A percentile compares a stretch with the other conserved stretches of the same genome.
Evolutionary conservation across 345 rosid species (phyloP).

Genomic region (Eucalyptus cladocalyx): DNA sequence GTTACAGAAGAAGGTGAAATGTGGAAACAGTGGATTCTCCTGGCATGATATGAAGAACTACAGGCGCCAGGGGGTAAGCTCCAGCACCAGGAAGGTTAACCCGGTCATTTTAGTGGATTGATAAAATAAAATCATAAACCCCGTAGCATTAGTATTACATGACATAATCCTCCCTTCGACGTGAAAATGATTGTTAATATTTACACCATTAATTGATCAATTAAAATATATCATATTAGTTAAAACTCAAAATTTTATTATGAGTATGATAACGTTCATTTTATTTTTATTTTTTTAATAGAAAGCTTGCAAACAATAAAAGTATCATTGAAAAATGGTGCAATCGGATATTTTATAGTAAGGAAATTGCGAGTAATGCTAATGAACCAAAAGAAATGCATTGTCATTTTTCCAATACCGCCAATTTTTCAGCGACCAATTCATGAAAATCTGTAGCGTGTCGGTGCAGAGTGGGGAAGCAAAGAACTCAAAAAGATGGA

Average conservation of each 20-base stretch:
- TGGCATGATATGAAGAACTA: too few species aligned
- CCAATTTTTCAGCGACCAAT: too few species aligned
- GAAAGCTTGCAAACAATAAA: neutral
- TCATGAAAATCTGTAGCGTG: too few species aligned
- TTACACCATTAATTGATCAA: neutral
- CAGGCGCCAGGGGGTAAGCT: too few species aligned
- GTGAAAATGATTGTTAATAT: neutral
- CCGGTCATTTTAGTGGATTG: neutral
- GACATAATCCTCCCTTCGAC: neutral
- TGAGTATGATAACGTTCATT: neutral
- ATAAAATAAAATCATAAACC: too few species aligned
- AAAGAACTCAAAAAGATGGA: slow-evolving; percentile 18
- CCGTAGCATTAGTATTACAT: neutral
- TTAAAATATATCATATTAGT: neutral
- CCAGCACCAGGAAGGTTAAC: neutral
- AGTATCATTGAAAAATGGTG: neutral
- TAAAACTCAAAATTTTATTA: neutral
- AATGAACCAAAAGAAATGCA: neutral
- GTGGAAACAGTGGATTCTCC: neutral
- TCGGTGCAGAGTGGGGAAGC: neutral
- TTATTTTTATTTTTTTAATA: neutral
- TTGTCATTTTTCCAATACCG: too few species aligned
- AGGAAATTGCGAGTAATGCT: neutral
- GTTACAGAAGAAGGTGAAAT: neutral
- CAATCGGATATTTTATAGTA: neutral